These are phyloP conservation scores for Yamadazyma aaseri DNA, from an alignment of 1,139 yeast species.

Conservation along the genomic window DNA sequence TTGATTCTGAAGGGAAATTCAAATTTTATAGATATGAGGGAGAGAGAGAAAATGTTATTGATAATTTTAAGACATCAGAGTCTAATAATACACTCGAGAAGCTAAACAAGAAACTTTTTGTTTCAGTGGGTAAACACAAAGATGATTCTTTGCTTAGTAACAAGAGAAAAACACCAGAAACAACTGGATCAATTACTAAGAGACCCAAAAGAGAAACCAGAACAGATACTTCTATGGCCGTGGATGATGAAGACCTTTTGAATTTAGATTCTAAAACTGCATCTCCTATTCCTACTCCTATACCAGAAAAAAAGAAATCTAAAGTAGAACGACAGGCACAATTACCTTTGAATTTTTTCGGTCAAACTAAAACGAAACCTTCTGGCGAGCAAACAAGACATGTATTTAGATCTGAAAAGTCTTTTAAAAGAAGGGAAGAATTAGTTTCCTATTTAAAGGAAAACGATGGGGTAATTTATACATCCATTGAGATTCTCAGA, in stretches of 20 bases:
- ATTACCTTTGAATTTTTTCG: slow-evolving; percentile 1
- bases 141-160: slow-evolving; percentile 7
- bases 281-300: background rate
- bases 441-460: slow-evolving; percentile 36
- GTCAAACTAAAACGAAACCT: background rate
- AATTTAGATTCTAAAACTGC: background rate
- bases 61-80: slow-evolving; percentile 2
- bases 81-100: slow-evolving; percentile 3
- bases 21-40: slow-evolving; percentile 69
- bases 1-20: slow-evolving; percentile 71
- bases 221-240: background rate
- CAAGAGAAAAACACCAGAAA: slow-evolving; percentile 14
- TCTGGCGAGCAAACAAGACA: background rate
- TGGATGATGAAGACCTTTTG: background rate
- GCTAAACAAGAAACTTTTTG: slow-evolving; percentile 22
- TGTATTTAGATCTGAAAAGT: slow-evolving; percentile 17
- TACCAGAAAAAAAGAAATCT: background rate
- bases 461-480: slow-evolving; percentile 43
- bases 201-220: background rate
- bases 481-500: slow-evolving; percentile 34
- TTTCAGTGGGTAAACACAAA: slow-evolving; percentile 23
- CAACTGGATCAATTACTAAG: background rate
- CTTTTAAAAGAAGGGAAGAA: slow-evolving; percentile 33
- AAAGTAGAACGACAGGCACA: slow-evolving; percentile 9
- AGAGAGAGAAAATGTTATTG: slow-evolving; percentile 9